Conservation (phyloP, 257 asterid species). For the Apocynum venetum region DNA sequence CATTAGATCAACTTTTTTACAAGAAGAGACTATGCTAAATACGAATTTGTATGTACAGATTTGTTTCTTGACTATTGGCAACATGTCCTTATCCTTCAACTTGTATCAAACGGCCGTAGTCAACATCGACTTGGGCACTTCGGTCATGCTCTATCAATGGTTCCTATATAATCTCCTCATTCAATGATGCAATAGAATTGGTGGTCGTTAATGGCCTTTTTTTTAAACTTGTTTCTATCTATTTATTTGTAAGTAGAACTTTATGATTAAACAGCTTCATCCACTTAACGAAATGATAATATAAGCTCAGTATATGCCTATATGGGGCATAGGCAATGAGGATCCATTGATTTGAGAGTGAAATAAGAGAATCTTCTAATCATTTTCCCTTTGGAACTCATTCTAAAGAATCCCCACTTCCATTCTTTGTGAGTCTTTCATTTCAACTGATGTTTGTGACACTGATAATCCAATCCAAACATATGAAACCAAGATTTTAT, state of each 20-base stretch:
- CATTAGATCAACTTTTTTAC: not conserved
- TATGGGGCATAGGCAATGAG: constrained; percentile 7
- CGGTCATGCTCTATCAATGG: constrained; percentile 7
- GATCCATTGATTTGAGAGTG: constrained; percentile 17
- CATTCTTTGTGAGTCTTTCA: not conserved
- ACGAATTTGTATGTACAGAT: not conserved
- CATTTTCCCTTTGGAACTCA: constrained; percentile 23
- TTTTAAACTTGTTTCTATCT: not conserved
- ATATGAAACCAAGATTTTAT: too few relatives aligned
- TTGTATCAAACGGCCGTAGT: not conserved
- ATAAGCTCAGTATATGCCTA: not conserved
- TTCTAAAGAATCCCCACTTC: not conserved
- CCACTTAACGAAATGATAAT: constrained; percentile 25
- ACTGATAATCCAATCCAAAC: not conserved
- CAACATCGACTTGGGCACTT: constrained; percentile 2
- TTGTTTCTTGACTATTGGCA: constrained; percentile 11
- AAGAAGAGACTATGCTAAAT: not conserved
- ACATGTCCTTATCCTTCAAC: not conserved
- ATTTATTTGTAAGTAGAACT: constrained; percentile 5
- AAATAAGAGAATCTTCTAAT: constrained; percentile 20
- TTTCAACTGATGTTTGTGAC: not conserved
- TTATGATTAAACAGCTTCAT: constrained; percentile 18
- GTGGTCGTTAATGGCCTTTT: constrained; percentile 15
- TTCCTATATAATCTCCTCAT: constrained; percentile 5
- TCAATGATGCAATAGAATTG: constrained; percentile 7